Conservation (phyloP, 2,329 filamentous ascomycete genomes). For the Fusarium phyllophilum region DNA sequence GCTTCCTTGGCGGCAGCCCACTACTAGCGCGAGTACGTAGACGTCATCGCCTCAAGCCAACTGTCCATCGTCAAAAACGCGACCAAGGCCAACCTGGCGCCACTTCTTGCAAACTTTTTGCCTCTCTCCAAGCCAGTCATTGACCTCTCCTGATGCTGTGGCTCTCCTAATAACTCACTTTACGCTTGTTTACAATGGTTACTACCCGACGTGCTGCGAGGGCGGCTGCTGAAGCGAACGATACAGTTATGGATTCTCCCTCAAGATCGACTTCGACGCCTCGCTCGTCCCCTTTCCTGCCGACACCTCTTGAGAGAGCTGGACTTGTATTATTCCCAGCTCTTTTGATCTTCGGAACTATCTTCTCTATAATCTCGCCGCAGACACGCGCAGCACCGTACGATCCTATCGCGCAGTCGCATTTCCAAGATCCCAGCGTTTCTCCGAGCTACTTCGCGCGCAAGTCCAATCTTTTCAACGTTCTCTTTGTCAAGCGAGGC, state of each 20-base stretch:
- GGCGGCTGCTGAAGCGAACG: constrained; percentile 24
- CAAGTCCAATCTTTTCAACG: constrained; percentile 92
- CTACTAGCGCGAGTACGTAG: constrained; percentile 29
- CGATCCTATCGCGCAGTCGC: constrained; percentile 70
- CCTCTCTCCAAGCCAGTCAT: neutral
- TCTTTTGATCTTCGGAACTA: constrained; percentile 81
- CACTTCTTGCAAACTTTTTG: neutral
- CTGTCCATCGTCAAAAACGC: constrained; percentile 26
- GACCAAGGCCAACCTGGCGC: constrained; percentile 13
- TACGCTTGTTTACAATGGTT: constrained; percentile 36
- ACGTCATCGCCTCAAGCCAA: constrained; percentile 41
- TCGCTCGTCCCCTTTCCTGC: constrained; percentile 69
- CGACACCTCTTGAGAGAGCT: constrained; percentile 73
- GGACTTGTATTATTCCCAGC: constrained; percentile 78
- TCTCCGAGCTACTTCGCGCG: constrained; percentile 90
- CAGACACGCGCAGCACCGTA: constrained; percentile 72
- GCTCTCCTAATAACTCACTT: neutral
- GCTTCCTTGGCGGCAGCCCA: constrained; percentile 25
- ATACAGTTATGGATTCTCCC: constrained; percentile 23
- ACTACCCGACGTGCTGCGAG: constrained; percentile 43
- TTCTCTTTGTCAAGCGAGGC: constrained; percentile 92
- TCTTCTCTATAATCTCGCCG: constrained; percentile 84
- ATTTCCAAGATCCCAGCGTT: constrained; percentile 62
- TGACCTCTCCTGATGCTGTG: constrained; percentile 7
- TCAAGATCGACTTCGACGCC: constrained; percentile 35